Conservation (phyloP, 495 filamentous ascomycete species). For the Staphylotrichum tortipilum region DNA sequence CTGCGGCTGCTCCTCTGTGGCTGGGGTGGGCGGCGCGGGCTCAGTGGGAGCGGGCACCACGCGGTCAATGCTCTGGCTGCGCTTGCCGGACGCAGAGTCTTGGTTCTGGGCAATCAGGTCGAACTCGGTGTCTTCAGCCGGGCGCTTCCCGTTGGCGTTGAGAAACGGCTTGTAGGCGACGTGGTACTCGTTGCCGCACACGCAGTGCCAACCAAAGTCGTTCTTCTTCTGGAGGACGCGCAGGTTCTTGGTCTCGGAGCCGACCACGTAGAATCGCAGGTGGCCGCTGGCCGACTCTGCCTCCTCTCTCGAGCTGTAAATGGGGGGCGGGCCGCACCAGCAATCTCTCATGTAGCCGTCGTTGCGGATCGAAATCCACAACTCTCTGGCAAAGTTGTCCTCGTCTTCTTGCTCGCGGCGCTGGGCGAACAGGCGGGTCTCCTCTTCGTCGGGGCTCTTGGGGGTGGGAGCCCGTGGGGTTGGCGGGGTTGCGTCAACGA, state of each 20-base stretch:
- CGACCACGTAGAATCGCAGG: constrained; percentile 23
- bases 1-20: not conserved
- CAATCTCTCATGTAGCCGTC: constrained; percentile 21
- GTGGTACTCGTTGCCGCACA: constrained; percentile 9
- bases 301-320: constrained; percentile 16
- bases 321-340: constrained; percentile 15
- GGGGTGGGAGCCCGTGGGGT: not conserved
- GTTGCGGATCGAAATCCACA: constrained; percentile 22
- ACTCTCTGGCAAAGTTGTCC: constrained; percentile 13
- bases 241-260: constrained; percentile 5
- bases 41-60: constrained; percentile 2
- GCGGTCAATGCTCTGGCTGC: constrained; percentile 4
- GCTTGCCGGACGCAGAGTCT: not conserved
- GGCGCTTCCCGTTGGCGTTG: constrained; percentile 19
- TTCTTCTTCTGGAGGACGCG: constrained; percentile 19
- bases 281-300: constrained; percentile 18
- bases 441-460: constrained; percentile 7
- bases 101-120: constrained; percentile 18
- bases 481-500: constrained; percentile 1
- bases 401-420: constrained; percentile 12
- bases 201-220: constrained; percentile 20
- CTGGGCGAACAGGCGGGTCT: constrained; percentile 6
- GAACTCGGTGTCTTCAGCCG: constrained; percentile 15
- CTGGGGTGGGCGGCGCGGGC: too few relatives aligned
- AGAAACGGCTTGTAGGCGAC: constrained; percentile 6